Evolutionary conservation across 352 stramenopile genomes (phyloP).

Genomic region (Pythium plurisporium): DNA sequence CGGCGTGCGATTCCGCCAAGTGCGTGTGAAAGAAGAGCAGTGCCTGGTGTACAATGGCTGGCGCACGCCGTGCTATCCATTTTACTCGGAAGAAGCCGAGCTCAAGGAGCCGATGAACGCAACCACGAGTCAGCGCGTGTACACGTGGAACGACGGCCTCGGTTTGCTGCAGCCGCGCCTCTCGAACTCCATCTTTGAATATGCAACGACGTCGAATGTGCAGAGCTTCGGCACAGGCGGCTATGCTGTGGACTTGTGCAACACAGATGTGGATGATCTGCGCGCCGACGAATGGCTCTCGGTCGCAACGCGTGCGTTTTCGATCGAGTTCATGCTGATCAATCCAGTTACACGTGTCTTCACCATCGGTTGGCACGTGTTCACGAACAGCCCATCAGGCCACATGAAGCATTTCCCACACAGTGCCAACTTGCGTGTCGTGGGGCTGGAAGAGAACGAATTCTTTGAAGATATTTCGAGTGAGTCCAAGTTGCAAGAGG

Average conservation of each 20-base stretch:
- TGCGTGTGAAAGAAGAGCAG: conserved; percentile 71
- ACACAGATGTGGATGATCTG: conserved; percentile 53
- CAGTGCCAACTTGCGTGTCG: conserved; percentile 75
- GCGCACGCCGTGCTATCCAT: conserved; percentile 68
- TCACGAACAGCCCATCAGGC: conserved; percentile 73
- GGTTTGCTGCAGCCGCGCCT: conserved; percentile 52
- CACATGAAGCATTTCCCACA: conserved; percentile 80
- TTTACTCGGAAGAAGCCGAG: conserved; percentile 49
- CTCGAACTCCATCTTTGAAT: conserved; percentile 48
- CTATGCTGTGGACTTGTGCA: conserved; percentile 72
- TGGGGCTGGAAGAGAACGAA: conserved; percentile 65
- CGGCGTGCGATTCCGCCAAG: conserved; percentile 75
- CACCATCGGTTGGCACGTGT: conserved; percentile 81
- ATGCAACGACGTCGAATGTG: conserved; percentile 27
- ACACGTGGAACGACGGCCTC: conserved; percentile 65
- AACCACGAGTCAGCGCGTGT: conserved; percentile 33
- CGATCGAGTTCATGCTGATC: conserved; percentile 83
- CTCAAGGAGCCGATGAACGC: conserved; percentile 46
- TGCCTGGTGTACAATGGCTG: conserved; percentile 62
- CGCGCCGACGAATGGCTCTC: conserved; percentile 72
- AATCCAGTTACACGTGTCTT: conserved; percentile 89
- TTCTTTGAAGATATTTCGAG: conserved; percentile 6
- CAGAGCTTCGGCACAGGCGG: conserved; percentile 62
- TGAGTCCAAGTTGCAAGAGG: neutral
- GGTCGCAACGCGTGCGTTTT: conserved; percentile 70